Percentiles rank a stretch among this genome's conserved stretches.
Conservation (phyloP, 163 green algal species). For the Dunaliella salina region DNA sequence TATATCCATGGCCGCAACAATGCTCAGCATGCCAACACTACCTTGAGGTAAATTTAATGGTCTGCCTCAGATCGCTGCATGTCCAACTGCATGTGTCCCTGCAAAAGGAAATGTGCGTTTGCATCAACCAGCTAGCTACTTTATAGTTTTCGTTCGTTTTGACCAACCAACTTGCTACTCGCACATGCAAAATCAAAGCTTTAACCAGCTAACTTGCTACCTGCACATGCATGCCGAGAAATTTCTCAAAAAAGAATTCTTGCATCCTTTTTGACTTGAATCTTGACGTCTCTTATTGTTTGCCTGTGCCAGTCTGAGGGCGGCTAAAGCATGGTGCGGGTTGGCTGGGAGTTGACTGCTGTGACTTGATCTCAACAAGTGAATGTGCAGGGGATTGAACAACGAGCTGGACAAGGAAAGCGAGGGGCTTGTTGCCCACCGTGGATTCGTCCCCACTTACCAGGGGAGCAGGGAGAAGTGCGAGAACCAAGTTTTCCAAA, state of each 20-base stretch:
- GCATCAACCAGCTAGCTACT: neutral
- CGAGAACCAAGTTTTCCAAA: conserved; percentile 57
- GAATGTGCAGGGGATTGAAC: conserved; percentile 48
- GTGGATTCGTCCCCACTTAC: conserved; percentile 50
- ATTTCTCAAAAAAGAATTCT: no score
- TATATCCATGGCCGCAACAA: conserved; percentile 73
- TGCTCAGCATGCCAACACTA: conserved; percentile 53
- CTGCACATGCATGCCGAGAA: no score
- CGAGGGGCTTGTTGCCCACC: conserved; percentile 52
- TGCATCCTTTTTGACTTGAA: no score
- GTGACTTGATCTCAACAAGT: no score
- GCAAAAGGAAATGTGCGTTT: neutral
- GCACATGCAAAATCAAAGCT: no score
- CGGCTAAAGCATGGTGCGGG: no score
- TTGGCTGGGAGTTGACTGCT: no score
- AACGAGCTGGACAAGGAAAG: conserved; percentile 54
- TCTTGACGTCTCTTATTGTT: no score
- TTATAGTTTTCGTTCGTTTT: neutral
- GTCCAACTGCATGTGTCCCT: neutral
- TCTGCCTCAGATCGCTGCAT: neutral
- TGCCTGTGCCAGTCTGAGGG: no score
- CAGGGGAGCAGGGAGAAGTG: conserved; percentile 17
- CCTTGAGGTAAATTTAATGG: conserved; percentile 19
- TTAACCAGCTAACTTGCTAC: no score
- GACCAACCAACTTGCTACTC: no score